Percentiles rank a stretch among this genome's conserved stretches.
Evolutionary conservation across 345 rosid species (phyloP).

Genomic region (Psidium friedrichsthalianum): DNA sequence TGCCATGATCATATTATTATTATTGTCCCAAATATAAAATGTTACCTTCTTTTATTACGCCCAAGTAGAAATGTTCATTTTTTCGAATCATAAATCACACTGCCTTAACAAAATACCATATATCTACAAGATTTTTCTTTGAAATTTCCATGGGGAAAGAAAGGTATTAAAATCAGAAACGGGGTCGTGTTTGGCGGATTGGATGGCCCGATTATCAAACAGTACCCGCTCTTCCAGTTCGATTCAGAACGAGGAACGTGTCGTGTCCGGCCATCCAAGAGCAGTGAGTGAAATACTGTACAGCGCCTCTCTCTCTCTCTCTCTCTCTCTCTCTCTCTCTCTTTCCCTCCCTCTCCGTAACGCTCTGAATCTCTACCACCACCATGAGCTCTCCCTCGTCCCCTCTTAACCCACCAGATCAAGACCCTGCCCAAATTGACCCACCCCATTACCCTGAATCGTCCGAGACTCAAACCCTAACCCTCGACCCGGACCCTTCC

Average conservation of each 20-base stretch:
- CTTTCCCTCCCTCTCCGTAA: neutral
- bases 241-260: neutral
- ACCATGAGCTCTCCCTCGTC: neutral
- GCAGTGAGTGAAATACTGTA: neutral
- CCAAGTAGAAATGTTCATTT: too few relatives aligned
- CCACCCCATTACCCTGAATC: neutral
- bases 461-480: slow-evolving; percentile 11
- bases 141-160: too few relatives aligned
- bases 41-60: too few relatives aligned
- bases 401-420: neutral
- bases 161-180: neutral
- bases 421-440: neutral
- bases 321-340: neutral
- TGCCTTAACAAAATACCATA: neutral
- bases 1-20: too few relatives aligned
- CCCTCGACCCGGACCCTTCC: neutral
- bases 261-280: neutral
- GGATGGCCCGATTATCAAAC: neutral
- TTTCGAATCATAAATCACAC: too few relatives aligned
- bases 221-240: neutral
- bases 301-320: neutral
- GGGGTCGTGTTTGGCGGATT: neutral
- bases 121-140: too few relatives aligned
- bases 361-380: neutral
- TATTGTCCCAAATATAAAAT: too few relatives aligned